Evolutionary conservation across 176 grass and related monocot species (phyloP).

Genomic region (Eleusine indica): DNA sequence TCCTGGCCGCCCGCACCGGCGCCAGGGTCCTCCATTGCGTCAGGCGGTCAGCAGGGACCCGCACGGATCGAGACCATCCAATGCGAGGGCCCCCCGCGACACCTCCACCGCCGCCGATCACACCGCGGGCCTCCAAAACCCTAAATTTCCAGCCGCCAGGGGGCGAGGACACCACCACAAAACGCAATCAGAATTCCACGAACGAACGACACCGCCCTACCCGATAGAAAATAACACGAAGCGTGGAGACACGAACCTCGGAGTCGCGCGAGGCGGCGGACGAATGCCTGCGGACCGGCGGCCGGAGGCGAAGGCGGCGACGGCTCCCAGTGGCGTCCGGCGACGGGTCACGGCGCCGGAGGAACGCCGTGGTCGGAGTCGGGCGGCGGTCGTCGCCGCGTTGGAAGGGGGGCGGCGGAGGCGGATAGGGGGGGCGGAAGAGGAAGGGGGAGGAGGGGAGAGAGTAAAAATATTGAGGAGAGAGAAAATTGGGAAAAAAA

Average conservation of each 20-base stretch:
- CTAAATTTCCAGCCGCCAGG: conserved; percentile 36
- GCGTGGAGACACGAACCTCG: conserved; percentile 7
- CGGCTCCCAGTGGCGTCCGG: background rate
- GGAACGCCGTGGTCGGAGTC: background rate
- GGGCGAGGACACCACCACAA: background rate
- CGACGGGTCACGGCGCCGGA: background rate
- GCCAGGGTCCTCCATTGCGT: conserved; percentile 41
- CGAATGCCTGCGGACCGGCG: conserved; percentile 39
- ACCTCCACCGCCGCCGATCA: conserved; percentile 22
- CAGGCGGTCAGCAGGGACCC: conserved; percentile 38
- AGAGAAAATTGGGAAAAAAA: background rate
- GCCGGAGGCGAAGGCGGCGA: background rate
- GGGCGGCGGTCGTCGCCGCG: conserved; percentile 44
- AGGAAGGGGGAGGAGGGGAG: background rate
- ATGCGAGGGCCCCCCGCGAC: conserved; percentile 5
- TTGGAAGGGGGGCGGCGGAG: conserved; percentile 38
- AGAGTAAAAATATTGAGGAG: conserved; percentile 34
- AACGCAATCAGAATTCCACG: conserved; percentile 20
- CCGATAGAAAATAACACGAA: background rate
- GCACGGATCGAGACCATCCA: conserved; percentile 53
- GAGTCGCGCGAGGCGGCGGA: background rate
- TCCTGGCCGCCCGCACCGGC: conserved; percentile 6
- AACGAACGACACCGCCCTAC: background rate
- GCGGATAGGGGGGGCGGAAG: conserved; percentile 38
- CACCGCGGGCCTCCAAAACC: conserved; percentile 32